Percentiles rank a stretch among this genome's conserved stretches.
Conservation (phyloP, 23 red algal genomes). For the Chondrus crispus region DNA sequence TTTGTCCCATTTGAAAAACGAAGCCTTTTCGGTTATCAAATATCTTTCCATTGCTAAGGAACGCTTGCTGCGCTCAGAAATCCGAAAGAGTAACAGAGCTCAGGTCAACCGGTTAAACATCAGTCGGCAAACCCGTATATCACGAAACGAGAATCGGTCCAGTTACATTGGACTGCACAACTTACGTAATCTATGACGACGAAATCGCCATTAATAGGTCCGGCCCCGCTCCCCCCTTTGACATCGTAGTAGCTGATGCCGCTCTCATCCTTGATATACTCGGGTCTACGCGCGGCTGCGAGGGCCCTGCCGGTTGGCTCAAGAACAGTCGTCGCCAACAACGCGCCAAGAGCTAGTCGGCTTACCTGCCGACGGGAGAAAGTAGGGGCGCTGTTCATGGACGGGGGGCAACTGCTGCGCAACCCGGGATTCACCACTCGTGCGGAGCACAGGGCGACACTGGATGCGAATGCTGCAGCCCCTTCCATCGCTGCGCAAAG, state of each 20-base stretch:
- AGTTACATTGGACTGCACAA: background rate
- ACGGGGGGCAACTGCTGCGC: no score
- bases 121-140: background rate
- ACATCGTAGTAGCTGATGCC: conserved; percentile 73
- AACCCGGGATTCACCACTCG: no score
- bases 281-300: no score
- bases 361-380: no score
- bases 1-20: conserved; percentile 81
- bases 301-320: no score
- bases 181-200: conserved; percentile 53
- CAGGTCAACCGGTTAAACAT: background rate
- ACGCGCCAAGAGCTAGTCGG: no score
- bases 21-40: conserved; percentile 86
- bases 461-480: no score
- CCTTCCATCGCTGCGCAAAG: no score
- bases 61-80: conserved; percentile 47
- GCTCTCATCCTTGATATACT: conserved; percentile 53
- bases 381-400: no score
- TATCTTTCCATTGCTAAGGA: conserved; percentile 81
- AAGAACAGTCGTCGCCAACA: no score
- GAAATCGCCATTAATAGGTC: conserved; percentile 51
- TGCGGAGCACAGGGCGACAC: no score
- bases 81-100: background rate
- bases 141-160: background rate
- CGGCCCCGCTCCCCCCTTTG: conserved; percentile 54